Base-by-base conservation (phyloP, 2,329 filamentous ascomycete species). In the Mariannaea elegans region DNA sequence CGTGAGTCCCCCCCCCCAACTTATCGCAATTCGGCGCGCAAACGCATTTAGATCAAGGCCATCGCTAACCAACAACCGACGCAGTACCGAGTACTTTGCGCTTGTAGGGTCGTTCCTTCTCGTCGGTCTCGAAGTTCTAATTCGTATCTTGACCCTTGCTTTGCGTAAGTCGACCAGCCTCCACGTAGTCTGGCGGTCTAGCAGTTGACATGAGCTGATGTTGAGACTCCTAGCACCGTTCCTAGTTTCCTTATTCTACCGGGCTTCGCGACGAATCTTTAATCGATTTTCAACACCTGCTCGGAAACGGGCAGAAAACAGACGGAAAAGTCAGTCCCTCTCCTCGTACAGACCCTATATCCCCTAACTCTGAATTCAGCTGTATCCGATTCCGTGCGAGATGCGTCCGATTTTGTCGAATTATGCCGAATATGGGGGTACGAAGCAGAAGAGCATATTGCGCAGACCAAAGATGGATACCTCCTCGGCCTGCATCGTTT, bases 391-490 rank as follows among this genome's bases (percentile, higher is more conserved):
- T 87, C 89, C 8, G 89, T 99, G 58, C 90, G 93, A 56, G 90
- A 95, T 72, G 93, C 94, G 4, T 87, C 91, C 61, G 95, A 98
- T 73, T 98, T 99, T 75, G 88, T 93, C 44, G 94, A 98, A 72
- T 85, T 99, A n/a, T 98, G 94, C 77, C 90, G 89, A 36, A 80
- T 97, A 12, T 97, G 90, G 76, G 94, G 94, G 45, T 98, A 97
- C 77, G 90, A 92, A 68, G 92, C 94, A 6, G 95, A 99, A 75
- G 95, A 99, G 78, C 95, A 99, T 75, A 90, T 99, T 48, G 91
- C 97, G 10, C 94, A 97, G 77, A 99, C 95, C 2, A 89, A 88
- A 62, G 95, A 99, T 80, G 95, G 95, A 14, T 99, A 96, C 73
- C 82, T 99, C 42, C 85, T 99, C 14, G 94, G 94, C 8, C 78